A percentile compares a stretch with the other conserved stretches of the same genome.
Conservation (phyloP, 768 basidiomycete species). For the Trametes cingulata region DNA sequence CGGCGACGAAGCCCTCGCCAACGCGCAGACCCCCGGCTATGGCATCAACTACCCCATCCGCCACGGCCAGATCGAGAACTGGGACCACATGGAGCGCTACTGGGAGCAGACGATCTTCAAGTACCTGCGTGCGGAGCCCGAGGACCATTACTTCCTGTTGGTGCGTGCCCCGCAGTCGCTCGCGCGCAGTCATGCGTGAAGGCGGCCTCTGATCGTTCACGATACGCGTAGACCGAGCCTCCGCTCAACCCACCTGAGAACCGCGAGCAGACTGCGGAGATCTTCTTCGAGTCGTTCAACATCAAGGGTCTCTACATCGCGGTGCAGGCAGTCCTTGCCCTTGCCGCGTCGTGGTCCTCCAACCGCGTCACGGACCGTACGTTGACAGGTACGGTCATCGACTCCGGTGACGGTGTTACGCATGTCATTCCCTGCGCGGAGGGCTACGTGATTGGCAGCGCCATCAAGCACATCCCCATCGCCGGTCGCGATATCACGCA, state of each 20-base stretch:
- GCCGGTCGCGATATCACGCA: slow-evolving; percentile 97
- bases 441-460: slow-evolving; percentile 98
- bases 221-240: slow-evolving; percentile 81
- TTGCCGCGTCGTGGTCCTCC: slow-evolving; percentile 96
- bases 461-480: slow-evolving; percentile 98
- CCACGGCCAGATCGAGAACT: slow-evolving; percentile 97
- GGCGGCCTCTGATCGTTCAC: not conserved
- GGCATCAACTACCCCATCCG: slow-evolving; percentile 94
- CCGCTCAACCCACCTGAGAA: slow-evolving; percentile 98
- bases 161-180: slow-evolving; percentile 52
- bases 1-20: slow-evolving; percentile 96
- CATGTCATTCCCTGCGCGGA: slow-evolving; percentile 97
- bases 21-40: slow-evolving; percentile 93
- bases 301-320: slow-evolving; percentile 98
- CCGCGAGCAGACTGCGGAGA: slow-evolving; percentile 97
- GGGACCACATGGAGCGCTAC: slow-evolving; percentile 98
- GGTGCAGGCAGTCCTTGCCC: slow-evolving; percentile 96
- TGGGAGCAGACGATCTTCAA: slow-evolving; percentile 99
- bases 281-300: slow-evolving; percentile 99
- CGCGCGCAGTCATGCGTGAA: not conserved
- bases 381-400: slow-evolving; percentile 95
- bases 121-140: slow-evolving; percentile 96
- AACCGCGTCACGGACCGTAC: slow-evolving; percentile 88
- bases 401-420: slow-evolving; percentile 98
- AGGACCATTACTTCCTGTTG: slow-evolving; percentile 97